Conservation (phyloP, 495 filamentous ascomycete genomes). For the Penicillium roqueforti region DNA sequence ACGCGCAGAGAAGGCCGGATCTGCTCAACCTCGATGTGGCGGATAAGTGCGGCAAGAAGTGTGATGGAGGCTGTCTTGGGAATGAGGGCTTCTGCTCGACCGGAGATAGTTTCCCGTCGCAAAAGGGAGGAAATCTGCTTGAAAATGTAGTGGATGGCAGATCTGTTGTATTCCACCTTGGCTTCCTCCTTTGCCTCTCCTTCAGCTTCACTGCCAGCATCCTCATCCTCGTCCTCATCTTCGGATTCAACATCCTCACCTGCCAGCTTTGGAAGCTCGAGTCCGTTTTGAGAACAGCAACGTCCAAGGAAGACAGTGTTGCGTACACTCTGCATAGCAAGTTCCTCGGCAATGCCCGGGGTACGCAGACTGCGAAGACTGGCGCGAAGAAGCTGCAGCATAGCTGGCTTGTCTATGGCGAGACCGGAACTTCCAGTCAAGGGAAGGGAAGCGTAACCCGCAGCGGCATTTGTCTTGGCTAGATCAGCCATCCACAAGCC, state of each 20-base stretch:
- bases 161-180: conserved; percentile 19
- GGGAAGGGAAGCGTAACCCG: conserved; percentile 52
- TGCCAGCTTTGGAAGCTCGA: conserved; percentile 45
- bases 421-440: conserved; percentile 68
- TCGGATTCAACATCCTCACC: conserved; percentile 38
- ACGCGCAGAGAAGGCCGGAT: conserved; percentile 55
- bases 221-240: conserved; percentile 42
- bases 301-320: conserved; percentile 74
- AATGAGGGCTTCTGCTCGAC: conserved; percentile 54
- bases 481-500: conserved; percentile 75
- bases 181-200: conserved; percentile 34
- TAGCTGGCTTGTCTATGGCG: conserved; percentile 56
- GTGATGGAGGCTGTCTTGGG: conserved; percentile 74
- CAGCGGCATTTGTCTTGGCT: conserved; percentile 54
- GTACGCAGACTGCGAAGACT: conserved; percentile 63
- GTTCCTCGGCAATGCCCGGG: conserved; percentile 58
- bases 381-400: conserved; percentile 60
- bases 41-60: conserved; percentile 59
- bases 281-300: conserved; percentile 60
- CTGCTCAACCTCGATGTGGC: conserved; percentile 52
- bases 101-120: conserved; percentile 66
- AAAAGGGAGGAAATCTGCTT: conserved; percentile 70
- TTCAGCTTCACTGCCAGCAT: conserved; percentile 18
- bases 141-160: conserved; percentile 69
- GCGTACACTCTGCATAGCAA: conserved; percentile 67